Conservation (phyloP, 768 basidiomycete species). For the Polyporus arcularius region DNA sequence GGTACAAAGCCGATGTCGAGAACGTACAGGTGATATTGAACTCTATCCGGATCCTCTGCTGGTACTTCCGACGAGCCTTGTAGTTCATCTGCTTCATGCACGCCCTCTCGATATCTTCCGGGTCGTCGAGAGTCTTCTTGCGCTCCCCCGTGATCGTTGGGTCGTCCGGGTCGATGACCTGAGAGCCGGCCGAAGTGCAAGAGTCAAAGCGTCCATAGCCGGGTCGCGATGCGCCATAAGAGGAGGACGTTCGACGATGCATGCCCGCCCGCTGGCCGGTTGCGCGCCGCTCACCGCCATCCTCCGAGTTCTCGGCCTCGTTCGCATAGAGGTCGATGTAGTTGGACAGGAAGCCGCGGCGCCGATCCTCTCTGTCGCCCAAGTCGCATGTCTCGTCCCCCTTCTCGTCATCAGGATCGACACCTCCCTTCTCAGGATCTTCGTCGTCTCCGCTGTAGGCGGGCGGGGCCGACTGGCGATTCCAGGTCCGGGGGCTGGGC, state of each 20-base stretch:
- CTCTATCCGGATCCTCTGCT: slow-evolving; percentile 65
- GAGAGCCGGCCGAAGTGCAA: slow-evolving; percentile 44
- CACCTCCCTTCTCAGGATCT: slow-evolving; percentile 14
- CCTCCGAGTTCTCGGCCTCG: slow-evolving; percentile 25
- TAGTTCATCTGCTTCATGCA: slow-evolving; percentile 67
- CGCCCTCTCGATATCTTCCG: slow-evolving; percentile 62
- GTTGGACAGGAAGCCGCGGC: slow-evolving; percentile 50
- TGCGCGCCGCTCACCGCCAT: slow-evolving; percentile 14
- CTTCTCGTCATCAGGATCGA: slow-evolving; percentile 22
- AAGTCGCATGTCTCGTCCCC: slow-evolving; percentile 11
- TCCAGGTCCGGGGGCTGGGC: not conserved
- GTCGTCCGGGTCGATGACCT: slow-evolving; percentile 70
- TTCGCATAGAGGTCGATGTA: slow-evolving; percentile 54
- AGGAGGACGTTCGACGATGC: slow-evolving; percentile 12
- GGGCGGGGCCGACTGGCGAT: slow-evolving; percentile 44
- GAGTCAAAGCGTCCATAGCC: slow-evolving; percentile 42
- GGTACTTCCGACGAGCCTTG: slow-evolving; percentile 63
- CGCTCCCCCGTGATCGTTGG: slow-evolving; percentile 63
- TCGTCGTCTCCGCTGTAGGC: slow-evolving; percentile 22
- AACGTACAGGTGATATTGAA: slow-evolving; percentile 71
- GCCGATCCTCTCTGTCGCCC: slow-evolving; percentile 26
- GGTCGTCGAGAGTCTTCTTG: slow-evolving; percentile 53
- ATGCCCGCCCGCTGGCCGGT: not conserved
- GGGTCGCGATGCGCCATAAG: slow-evolving; percentile 11
- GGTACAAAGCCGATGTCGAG: not conserved